Evolutionary conservation across 345 rosid genomes (phyloP), one percentile per base, ranked within the genome.

Genomic region (Ricinus communis): DNA sequence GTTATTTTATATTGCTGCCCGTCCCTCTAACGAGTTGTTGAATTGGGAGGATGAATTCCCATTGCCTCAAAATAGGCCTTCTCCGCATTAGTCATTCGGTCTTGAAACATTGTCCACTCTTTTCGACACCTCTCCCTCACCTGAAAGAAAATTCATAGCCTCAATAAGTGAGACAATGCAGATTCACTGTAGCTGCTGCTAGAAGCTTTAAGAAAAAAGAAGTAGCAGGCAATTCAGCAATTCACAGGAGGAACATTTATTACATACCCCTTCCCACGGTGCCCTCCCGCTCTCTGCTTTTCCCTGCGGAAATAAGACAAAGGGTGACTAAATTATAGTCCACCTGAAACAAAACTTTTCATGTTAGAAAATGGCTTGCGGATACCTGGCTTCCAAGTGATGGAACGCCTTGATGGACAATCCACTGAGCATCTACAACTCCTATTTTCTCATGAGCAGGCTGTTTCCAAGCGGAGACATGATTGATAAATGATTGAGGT

Each of bases 31-130:
- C 5, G 75, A 71, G 56, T 8, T 33, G 83, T 80, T 64, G 62
- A 51, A 64, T 77, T 79, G 25, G 72, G 66, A 62, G 79, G 68
- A 65, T 68, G 76, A 18, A 70, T 62, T 40, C 81, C 87, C 69
- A 66, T 33, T 57, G 85, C 77, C 70, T 72, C 76, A 13, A 65
- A 87, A 62, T 94, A 88, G 36, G 87, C 80, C 70, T 74, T 88
- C 81, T 94, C 91, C 27, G 98, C 96, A 24, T 58, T 31, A 0
- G 71, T 60, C 68, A 91, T 24, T 56, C 98, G 82, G 38, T 87
- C 86, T 57, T 85, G 93, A 58, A 94, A 91, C 86, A 87, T 88
- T 3, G 69, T 64, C 98, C 98, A 94, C 78, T 94, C 98, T 61
- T 71, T 86, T 68, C 81, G 82, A 76, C 98, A 94, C 76, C 98